Percentiles rank a stretch among this genome's conserved stretches.
Evolutionary conservation across 2,329 filamentous ascomycete species (phyloP).

Genomic region (Trichoderma sp.): DNA sequence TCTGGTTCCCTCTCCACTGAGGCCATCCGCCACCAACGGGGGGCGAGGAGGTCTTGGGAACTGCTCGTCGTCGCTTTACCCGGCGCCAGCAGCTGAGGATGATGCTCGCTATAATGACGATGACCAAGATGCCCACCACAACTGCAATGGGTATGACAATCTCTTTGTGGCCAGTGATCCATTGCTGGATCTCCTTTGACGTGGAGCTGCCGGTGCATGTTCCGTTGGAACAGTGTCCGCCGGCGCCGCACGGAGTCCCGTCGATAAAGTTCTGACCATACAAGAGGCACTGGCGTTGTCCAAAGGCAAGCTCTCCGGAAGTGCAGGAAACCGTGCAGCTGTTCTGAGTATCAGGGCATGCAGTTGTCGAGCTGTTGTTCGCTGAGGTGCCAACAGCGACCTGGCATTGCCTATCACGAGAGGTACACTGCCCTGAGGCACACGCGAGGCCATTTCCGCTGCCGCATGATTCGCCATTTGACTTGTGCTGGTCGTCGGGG

Average conservation of each 20-base stretch:
- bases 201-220: slow-evolving; percentile 71
- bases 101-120: slow-evolving; percentile 71
- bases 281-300: slow-evolving; percentile 61
- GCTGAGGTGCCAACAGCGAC: slow-evolving; percentile 77
- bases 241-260: slow-evolving; percentile 79
- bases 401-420: slow-evolving; percentile 84
- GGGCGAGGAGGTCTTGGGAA: slow-evolving; percentile 29
- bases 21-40: slow-evolving; percentile 28
- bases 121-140: slow-evolving; percentile 70
- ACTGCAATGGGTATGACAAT: slow-evolving; percentile 79
- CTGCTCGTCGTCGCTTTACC: slow-evolving; percentile 29
- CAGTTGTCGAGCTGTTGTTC: slow-evolving; percentile 73
- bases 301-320: slow-evolving; percentile 40
- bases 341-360: slow-evolving; percentile 57
- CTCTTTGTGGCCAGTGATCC: slow-evolving; percentile 74
- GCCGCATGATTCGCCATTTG: slow-evolving; percentile 74
- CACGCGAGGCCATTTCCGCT: slow-evolving; percentile 70
- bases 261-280: slow-evolving; percentile 93
- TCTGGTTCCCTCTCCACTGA: slow-evolving; percentile 3
- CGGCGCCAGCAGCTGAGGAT: slow-evolving; percentile 51
- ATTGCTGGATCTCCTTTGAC: slow-evolving; percentile 69
- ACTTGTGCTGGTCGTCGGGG: slow-evolving; percentile 68
- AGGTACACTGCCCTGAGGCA: slow-evolving; percentile 93
- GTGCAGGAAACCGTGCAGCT: slow-evolving; percentile 78
- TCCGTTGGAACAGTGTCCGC: slow-evolving; percentile 78